Percentiles rank a stretch among this genome's conserved stretches.
Evolutionary conservation across 108 stramenopile genomes (phyloP).

Genomic region (Parietichytrium sp.): DNA sequence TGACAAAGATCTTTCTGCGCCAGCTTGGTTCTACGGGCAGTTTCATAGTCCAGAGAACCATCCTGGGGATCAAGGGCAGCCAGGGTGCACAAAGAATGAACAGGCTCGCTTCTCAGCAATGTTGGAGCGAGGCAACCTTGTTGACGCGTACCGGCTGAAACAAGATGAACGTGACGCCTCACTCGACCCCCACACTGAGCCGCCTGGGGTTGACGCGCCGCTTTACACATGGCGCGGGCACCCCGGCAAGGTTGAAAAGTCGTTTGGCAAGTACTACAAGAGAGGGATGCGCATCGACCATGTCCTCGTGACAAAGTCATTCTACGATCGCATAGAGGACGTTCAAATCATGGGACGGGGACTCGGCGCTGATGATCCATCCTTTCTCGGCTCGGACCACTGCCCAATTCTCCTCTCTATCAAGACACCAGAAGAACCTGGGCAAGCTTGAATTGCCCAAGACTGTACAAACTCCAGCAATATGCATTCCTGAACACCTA

Average conservation of each 20-base stretch:
- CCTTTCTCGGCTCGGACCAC: conserved; percentile 27
- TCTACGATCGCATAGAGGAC: background rate
- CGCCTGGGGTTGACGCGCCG: background rate
- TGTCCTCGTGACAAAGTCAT: background rate
- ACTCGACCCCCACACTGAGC: no score
- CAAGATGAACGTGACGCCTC: no score
- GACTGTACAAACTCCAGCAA: no score
- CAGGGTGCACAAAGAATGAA: conserved; percentile 33
- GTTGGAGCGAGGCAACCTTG: background rate
- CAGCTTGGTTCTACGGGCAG: conserved; percentile 26
- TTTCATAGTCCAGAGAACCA: background rate
- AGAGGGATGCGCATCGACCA: conserved; percentile 26
- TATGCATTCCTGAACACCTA: no score
- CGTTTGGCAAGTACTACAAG: background rate
- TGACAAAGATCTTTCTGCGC: background rate
- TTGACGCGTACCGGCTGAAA: background rate
- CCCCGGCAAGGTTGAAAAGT: background rate
- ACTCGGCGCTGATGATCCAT: background rate
- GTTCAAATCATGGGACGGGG: background rate
- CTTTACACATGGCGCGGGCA: conserved; percentile 4
- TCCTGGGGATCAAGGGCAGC: background rate
- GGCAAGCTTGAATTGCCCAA: no score
- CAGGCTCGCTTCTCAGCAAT: background rate
- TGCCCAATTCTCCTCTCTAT: conserved; percentile 3
- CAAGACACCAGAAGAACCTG: no score